A percentile compares a stretch with the other conserved stretches of the same genome.
These are phyloP conservation scores for Tricholoma sp. DNA, from an alignment of 768 basidiomycete species.

Conservation along the genomic window DNA sequence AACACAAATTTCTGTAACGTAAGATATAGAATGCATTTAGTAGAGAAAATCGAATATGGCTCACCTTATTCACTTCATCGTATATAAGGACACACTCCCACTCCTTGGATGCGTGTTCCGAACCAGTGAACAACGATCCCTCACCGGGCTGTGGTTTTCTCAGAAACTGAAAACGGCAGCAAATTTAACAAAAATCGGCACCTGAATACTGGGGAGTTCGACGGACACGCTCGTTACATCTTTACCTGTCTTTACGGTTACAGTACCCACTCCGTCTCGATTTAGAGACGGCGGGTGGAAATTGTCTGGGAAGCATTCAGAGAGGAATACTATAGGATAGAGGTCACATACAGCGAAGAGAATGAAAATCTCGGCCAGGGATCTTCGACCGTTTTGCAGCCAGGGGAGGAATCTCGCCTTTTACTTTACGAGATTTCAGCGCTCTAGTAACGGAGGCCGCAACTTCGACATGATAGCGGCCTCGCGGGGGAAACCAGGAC, in stretches of 20 bases:
- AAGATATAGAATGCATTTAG: constrained; percentile 2
- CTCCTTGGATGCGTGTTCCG: constrained; percentile 57
- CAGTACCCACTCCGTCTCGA: constrained; percentile 53
- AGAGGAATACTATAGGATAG: neutral
- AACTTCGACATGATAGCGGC: constrained; percentile 53
- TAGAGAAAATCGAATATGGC: constrained; percentile 17
- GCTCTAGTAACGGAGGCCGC: constrained; percentile 60
- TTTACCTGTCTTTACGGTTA: constrained; percentile 53
- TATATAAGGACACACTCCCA: constrained; percentile 76
- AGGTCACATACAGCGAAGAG: constrained; percentile 64
- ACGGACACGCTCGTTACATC: constrained; percentile 51
- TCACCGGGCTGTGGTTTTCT: constrained; percentile 39
- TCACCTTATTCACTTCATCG: constrained; percentile 67
- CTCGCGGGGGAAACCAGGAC: constrained; percentile 55
- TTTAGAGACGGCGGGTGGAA: constrained; percentile 75
- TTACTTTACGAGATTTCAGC: constrained; percentile 66
- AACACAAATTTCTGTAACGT: constrained; percentile 55
- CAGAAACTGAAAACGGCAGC: neutral
- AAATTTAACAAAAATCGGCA: constrained; percentile 24
- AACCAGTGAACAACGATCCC: constrained; percentile 50
- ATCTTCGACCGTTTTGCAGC: constrained; percentile 35
- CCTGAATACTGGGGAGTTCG: constrained; percentile 64
- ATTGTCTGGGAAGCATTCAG: constrained; percentile 44
- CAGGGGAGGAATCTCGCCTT: constrained; percentile 37
- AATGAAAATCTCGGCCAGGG: constrained; percentile 67